These are phyloP conservation scores for Coix lacrymajobi DNA, from an alignment of 176 grass and related monocot species.

Conservation along the genomic window DNA sequence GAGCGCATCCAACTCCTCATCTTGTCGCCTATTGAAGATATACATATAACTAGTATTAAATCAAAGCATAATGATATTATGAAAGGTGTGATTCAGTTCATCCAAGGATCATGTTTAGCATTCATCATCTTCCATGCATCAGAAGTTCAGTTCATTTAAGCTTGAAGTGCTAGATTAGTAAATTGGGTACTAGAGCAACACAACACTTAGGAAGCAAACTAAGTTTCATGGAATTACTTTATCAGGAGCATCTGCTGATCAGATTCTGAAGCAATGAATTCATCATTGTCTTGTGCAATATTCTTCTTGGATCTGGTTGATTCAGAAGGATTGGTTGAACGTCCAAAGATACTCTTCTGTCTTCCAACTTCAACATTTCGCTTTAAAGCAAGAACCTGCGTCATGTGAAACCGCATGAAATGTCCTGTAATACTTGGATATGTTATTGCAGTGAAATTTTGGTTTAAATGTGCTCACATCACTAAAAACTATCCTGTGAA, in stretches of 20 bases:
- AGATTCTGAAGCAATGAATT: conserved; percentile 97
- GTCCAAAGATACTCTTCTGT: conserved; percentile 37
- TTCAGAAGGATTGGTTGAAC: conserved; percentile 46
- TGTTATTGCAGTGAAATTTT: not conserved
- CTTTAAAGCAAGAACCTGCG: conserved; percentile 59
- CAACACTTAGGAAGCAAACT: not conserved
- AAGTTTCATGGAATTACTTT: conserved; percentile 42
- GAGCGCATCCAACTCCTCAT: conserved; percentile 88
- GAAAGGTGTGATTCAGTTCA: not conserved
- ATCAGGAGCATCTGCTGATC: conserved; percentile 93
- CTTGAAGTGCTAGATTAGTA: not conserved
- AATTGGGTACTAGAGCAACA: not conserved
- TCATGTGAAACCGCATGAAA: conserved; percentile 21
- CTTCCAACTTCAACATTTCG: conserved; percentile 69
- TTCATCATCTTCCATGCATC: not conserved
- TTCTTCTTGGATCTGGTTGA: conserved; percentile 58
- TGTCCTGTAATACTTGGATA: not conserved
- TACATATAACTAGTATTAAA: not conserved
- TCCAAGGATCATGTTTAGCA: not conserved
- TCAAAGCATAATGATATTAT: not conserved
- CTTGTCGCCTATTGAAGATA: conserved; percentile 56
- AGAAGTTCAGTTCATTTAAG: not conserved
- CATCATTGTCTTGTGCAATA: conserved; percentile 47
- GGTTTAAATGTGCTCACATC: not conserved
- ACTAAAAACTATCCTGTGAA: not conserved